A percentile compares a stretch with the other conserved stretches of the same genome.
Evolutionary conservation across 2,329 filamentous ascomycete genomes (phyloP).

Genomic region (Cadophora luteo-olivacea): DNA sequence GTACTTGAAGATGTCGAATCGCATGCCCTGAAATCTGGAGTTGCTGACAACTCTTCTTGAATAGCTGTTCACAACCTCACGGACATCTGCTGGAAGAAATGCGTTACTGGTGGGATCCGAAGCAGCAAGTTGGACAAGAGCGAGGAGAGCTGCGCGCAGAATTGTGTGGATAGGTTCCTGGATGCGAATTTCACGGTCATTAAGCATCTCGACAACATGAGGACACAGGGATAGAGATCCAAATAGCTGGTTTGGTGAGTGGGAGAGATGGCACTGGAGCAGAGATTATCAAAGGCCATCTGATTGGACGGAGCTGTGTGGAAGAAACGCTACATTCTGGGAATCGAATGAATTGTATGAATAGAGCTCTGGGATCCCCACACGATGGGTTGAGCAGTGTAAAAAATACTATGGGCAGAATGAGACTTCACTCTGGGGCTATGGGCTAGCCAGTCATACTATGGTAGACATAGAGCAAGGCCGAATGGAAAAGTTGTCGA

Average conservation of each 20-base stretch:
- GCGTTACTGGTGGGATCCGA: slow-evolving; percentile 77
- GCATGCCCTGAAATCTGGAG: background rate
- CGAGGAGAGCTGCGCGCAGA: slow-evolving; percentile 85
- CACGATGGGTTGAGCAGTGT: slow-evolving; percentile 4
- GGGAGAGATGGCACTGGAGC: background rate
- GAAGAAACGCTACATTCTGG: too few relatives aligned
- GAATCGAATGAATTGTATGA: slow-evolving; percentile 20
- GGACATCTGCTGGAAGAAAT: slow-evolving; percentile 94
- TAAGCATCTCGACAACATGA: slow-evolving; percentile 77
- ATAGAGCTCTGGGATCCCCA: background rate
- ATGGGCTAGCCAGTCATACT: background rate
- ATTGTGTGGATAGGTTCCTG: slow-evolving; percentile 93
- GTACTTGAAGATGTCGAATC: background rate
- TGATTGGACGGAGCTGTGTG: too few relatives aligned
- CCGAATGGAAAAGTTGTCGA: background rate
- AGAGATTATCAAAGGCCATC: too few relatives aligned
- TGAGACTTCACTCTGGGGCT: slow-evolving; percentile 27
- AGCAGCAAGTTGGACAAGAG: slow-evolving; percentile 73
- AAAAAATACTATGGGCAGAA: slow-evolving; percentile 3
- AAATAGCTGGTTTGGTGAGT: background rate
- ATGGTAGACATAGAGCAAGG: background rate
- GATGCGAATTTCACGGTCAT: slow-evolving; percentile 88
- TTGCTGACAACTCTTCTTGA: background rate
- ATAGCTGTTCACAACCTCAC: slow-evolving; percentile 70
- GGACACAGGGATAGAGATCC: slow-evolving; percentile 42